Base-by-base conservation (phyloP, 306 rosid species). In the Betula pendula region DNA sequence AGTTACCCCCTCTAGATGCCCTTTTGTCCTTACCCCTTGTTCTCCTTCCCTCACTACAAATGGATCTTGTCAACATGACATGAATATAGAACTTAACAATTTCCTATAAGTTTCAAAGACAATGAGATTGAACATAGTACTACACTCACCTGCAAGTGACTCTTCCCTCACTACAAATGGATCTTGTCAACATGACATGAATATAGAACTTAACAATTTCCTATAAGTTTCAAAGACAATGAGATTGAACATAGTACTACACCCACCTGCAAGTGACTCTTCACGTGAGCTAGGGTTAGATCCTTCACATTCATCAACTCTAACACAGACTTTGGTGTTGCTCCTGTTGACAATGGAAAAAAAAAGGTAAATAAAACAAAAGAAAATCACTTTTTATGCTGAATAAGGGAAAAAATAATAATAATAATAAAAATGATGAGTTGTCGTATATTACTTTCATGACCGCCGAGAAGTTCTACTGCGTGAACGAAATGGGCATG, bases 201-300 rank as follows among this genome's bases (percentile, higher is more conserved):
- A 44, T 11, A 44, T 12, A 11, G 27, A 85, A 70, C 70, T 29
- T 29, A 2, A 72, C 71, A 82, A 76, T 60, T 60, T 74, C 6
- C 33, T 38, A 38, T 80, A 20, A 72, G 40, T 38, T 38, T 78
- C 5, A 72, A 75, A 82, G 87, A 81, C 77, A 65, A 29, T 58
- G 78, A 71, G 80, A 83, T 68, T 48, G 45, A 78, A 59, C 75
- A 82, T 29, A 63, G 81, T 71, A 56, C 82, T 71, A 56, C 82
- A 27, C 90, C 84, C 87, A 93, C 98, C 98, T 93, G 98, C 81
- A 93, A 90, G 84, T 93, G 98, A 83, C 98, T 93, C 90, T 93
- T 93, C 82, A 93, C 98, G 79, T 93, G 98, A 79, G 98, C 92
- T 83, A 93, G 95, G 87, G 97, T 93, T 86, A 93, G 91, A 86